Evolutionary conservation across 371 early-diverging fungal species (phyloP), one percentile per base, ranked within the genome.

Genomic region (Mortierella sp.): DNA sequence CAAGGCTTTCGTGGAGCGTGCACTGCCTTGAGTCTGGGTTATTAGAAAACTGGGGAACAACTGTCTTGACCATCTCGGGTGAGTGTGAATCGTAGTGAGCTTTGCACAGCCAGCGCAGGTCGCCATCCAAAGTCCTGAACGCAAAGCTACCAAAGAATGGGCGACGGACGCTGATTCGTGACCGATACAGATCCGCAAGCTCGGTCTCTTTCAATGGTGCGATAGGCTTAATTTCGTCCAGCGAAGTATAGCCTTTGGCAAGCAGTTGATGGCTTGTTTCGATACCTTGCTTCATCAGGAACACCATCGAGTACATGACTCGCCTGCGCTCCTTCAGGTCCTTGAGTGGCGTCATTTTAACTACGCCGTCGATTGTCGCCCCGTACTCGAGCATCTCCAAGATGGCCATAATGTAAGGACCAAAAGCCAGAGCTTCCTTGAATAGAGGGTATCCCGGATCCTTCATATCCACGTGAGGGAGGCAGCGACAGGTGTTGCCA

Each of bases 341-440:
- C 55, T 45, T 57, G 39, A 71, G 35, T 6, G 66, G 52, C 37
- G 32, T 39, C 24, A 77, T 54, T 47, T 66, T 57, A 28, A 64
- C 54, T 49, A 49, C 39, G 11, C 77, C 77, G 12, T 68, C 68
- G n/a, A 72, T 49, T 3, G 49, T 47, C 26, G 55, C 57, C 18
- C 77, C 77, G 37, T 72, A 77, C 55, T 66, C 58, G 8, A 77
- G 66, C 70, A 78, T 78, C 68, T 78, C 78, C 37, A 78, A 61
- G 18, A 78, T 58, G 20, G 78, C 74, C 78, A 78, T 70, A 59
- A 78, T 66, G 57, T 78, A 66, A 0, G 64, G 43, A 5, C 70
- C 78, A 18, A 66, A 64, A 35, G 47, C 62, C 12, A n/a, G 20
- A 0, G 52, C 67, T 11, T 77, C 72, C 47, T 77, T 72, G 24